phyloP scores from a whole-genome alignment of 2,329 filamentous ascomycete species.

The Amylocarpus encephaloides region DNA sequence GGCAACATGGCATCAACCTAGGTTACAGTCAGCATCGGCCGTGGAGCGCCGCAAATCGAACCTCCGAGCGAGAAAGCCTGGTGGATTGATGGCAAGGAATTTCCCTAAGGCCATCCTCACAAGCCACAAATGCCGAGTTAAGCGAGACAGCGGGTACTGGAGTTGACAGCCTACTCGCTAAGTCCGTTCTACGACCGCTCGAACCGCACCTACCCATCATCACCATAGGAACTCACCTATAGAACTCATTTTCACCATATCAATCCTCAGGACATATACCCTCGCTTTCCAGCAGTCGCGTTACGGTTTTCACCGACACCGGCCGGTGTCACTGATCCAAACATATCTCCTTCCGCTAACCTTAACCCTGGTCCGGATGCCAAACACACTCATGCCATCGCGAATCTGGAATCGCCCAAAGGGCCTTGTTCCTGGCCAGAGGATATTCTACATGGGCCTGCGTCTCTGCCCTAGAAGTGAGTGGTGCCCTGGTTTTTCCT shows the following conservation, averaged over 20 bases:
- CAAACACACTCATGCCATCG: too few relatives aligned
- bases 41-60: background rate
- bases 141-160: background rate
- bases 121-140: background rate
- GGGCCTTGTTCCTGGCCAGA: too few relatives aligned
- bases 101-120: background rate
- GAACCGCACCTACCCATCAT: background rate
- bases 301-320: too few relatives aligned
- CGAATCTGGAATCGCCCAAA: too few relatives aligned
- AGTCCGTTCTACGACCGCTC: background rate
- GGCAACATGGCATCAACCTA: background rate
- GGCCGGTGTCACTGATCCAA: too few relatives aligned
- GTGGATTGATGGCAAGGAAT: background rate
- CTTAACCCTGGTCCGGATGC: too few relatives aligned
- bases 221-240: too few relatives aligned
- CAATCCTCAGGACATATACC: too few relatives aligned
- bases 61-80: too few relatives aligned
- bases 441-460: too few relatives aligned
- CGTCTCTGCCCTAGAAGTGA: background rate
- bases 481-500: background rate
- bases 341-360: too few relatives aligned
- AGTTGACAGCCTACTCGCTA: background rate
- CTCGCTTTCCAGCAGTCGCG: too few relatives aligned
- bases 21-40: background rate
- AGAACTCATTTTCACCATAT: background rate